Evolutionary conservation across 257 asterid species (phyloP), one percentile per base, ranked within the genome.

Genomic region (Solanum clarkiae): DNA sequence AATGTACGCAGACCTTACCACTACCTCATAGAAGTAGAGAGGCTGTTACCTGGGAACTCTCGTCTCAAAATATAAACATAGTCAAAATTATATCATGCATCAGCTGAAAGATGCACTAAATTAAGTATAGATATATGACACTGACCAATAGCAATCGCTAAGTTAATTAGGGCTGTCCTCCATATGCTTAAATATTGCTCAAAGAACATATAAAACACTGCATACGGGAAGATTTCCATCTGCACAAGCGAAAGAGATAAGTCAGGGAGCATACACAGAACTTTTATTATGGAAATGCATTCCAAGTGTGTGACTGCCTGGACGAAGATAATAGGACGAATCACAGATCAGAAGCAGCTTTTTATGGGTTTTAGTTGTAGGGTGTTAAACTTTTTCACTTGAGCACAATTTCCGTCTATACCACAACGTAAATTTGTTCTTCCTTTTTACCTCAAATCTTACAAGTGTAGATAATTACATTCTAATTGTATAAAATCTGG

Each of bases 141-240:
- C 98, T 89, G 81, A 96, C 99, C 98, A 85, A 95, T 88, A 87
- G 99, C 99, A 85, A 96, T 96, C 20, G 94, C 91, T 44, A 96
- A 95, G 91, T 95, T 94, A 91, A 95, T 87, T 82, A 96, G 85
- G 71, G 99, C 99, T 49, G 97, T 95, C 91, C 89, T 94, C 99
- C 99, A 96, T 87, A 96, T 94, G 86, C 88, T 82, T 88, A 96
- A 97, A 91, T 96, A 96, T 90, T 96, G 99, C 86, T 96, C 99
- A 86, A 96, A 96, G 92, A 93, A 96, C 91, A 90, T 94, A 89
- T 96, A 96, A 87, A 92, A 96, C 83, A 96, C 98, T 17, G 99
- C 91, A 75, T 96, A 96, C 11, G 99, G 99, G 81, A 94, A 96
- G 60, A 95, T 86, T 51, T 94, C 98, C 80, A 96, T 94, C 99